Percentiles rank a stretch among this genome's conserved stretches.
phyloP scores from a whole-genome alignment of 1,284 basidiomycete species.

The Xerocomus nothofagi region DNA sequence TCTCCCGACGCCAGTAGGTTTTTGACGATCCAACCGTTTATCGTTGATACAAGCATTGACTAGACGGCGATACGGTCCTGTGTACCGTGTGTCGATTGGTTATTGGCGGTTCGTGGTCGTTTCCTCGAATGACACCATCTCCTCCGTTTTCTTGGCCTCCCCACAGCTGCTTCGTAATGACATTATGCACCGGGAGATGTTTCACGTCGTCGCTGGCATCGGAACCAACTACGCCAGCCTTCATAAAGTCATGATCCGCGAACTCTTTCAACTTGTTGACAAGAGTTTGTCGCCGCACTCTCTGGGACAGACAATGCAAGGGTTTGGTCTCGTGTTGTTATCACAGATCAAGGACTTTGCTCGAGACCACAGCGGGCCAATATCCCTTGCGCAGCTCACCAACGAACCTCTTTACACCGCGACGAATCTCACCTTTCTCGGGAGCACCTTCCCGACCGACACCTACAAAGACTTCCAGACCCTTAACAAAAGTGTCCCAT shows the following conservation, averaged over 20 bases:
- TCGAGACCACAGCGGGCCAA: background rate
- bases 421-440: constrained; percentile 21
- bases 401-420: constrained; percentile 21
- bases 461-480: constrained; percentile 26
- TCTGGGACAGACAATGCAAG: constrained; percentile 12
- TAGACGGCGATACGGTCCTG: constrained; percentile 17
- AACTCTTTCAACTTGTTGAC: constrained; percentile 25
- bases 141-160: constrained; percentile 8
- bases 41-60: background rate
- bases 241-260: constrained; percentile 16
- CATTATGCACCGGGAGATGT: constrained; percentile 16
- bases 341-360: constrained; percentile 9
- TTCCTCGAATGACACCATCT: constrained; percentile 16
- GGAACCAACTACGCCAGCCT: constrained; percentile 8
- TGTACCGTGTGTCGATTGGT: constrained; percentile 21
- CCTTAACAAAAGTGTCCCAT: constrained; percentile 21
- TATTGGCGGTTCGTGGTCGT: constrained; percentile 16
- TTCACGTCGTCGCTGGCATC: constrained; percentile 17
- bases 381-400: constrained; percentile 19
- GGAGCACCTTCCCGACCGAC: constrained; percentile 16
- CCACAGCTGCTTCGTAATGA: constrained; percentile 14
- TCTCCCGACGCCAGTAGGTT: constrained; percentile 26
- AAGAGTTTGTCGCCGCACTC: constrained; percentile 18
- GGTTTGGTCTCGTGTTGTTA: constrained; percentile 15
- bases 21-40: background rate